Conservation (phyloP, 257 asterid genomes). For the Solanum habrochaites region DNA sequence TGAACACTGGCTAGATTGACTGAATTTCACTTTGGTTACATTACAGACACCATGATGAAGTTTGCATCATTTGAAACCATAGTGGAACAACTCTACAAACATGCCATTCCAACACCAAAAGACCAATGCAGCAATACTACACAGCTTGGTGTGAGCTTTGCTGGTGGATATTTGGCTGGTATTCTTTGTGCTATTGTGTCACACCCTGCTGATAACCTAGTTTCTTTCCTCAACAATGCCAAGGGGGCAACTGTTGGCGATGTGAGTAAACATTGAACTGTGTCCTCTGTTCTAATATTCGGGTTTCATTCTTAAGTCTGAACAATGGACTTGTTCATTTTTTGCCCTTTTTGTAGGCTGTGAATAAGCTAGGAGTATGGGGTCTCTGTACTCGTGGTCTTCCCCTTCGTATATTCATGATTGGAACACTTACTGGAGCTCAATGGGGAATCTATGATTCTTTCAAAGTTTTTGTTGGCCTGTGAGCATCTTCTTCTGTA, state of each 20-base stretch:
- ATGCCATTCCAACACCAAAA: conserved; percentile 64
- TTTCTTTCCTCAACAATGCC: conserved; percentile 14
- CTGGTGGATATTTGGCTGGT: conserved; percentile 27
- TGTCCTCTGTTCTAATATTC: not conserved
- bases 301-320: not conserved
- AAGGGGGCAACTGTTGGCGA: conserved; percentile 21
- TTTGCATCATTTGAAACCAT: conserved; percentile 75
- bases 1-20: not conserved
- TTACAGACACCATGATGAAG: conserved; percentile 87
- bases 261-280: conserved; percentile 18
- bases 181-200: conserved; percentile 10
- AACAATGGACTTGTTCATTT: not conserved
- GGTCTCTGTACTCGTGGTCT: conserved; percentile 31
- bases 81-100: conserved; percentile 59
- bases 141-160: conserved; percentile 76
- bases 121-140: conserved; percentile 48
- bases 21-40: not conserved
- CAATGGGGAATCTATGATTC: conserved; percentile 85
- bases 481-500: conserved; percentile 32
- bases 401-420: conserved; percentile 56
- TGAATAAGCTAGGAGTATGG: conserved; percentile 18
- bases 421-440: conserved; percentile 60
- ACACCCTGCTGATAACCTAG: conserved; percentile 10
- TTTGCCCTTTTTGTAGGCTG: conserved; percentile 15
- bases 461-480: conserved; percentile 62